Conservation (phyloP, 257 asterid species). For the Eustoma russellianum region DNA sequence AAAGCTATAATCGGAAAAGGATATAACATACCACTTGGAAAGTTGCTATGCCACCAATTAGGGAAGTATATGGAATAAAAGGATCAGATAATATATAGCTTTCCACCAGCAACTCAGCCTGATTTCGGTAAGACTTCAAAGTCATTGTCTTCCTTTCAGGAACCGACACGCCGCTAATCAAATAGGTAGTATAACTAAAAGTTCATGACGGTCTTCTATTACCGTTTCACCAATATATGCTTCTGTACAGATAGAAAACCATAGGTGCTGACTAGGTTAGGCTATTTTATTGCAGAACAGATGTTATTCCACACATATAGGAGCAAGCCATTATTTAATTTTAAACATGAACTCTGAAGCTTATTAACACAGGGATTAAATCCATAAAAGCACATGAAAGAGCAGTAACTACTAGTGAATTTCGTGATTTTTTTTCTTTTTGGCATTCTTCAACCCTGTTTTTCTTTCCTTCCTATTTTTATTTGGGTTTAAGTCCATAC, state of each 20-base stretch:
- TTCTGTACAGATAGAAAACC: neutral
- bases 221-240: neutral
- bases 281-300: no score
- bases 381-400: no score
- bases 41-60: conserved; percentile 61
- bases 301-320: no score
- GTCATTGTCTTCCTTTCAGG: conserved; percentile 43
- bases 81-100: conserved; percentile 79
- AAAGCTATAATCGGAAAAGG: neutral
- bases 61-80: conserved; percentile 67
- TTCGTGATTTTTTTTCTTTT: no score
- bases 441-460: no score
- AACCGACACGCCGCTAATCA: conserved; percentile 40
- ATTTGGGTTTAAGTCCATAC: no score
- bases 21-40: conserved; percentile 64
- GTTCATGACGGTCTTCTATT: conserved; percentile 22
- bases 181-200: conserved; percentile 23
- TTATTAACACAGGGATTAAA: no score
- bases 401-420: no score
- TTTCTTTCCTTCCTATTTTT: no score
- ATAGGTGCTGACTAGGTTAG: no score
- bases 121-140: conserved; percentile 54
- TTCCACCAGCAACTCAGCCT: conserved; percentile 64
- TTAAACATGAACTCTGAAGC: no score
- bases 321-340: no score